These are phyloP conservation scores for Talaromyces pinophilus DNA, from an alignment of 2,329 filamentous ascomycete genomes.

Conservation along the genomic window DNA sequence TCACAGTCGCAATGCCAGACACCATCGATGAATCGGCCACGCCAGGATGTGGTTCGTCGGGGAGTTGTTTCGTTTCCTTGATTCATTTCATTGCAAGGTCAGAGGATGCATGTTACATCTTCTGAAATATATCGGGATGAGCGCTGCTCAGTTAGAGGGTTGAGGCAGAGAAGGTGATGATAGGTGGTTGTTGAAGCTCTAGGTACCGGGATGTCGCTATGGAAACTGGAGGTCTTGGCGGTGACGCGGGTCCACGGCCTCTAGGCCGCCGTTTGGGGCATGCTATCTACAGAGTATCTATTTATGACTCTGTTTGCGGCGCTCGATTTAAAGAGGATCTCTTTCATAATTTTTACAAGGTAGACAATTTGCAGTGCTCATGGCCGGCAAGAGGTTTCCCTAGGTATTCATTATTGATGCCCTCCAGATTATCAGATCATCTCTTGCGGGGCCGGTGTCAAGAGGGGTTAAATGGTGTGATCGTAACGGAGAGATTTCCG, in stretches of 20 bases:
- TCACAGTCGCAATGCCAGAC: slow-evolving; percentile 60
- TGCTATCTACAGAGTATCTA: not conserved
- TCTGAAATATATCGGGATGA: not conserved
- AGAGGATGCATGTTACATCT: not conserved
- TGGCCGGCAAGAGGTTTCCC: too few relatives aligned
- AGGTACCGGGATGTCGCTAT: not conserved
- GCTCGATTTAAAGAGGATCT: not conserved
- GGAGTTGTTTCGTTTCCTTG: slow-evolving; percentile 13
- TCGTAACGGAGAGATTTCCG: not conserved
- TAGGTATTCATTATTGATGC: not conserved
- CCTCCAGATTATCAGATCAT: not conserved
- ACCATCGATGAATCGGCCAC: slow-evolving; percentile 46
- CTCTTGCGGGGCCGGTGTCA: not conserved
- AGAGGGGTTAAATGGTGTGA: slow-evolving; percentile 11
- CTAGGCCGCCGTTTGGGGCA: not conserved
- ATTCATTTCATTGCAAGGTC: slow-evolving; percentile 3
- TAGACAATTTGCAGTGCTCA: too few relatives aligned
- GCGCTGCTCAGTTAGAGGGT: not conserved
- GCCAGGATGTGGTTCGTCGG: slow-evolving; percentile 25
- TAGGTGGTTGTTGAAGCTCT: slow-evolving; percentile 1
- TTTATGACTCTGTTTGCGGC: not conserved
- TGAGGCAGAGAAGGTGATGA: not conserved
- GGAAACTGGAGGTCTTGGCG: slow-evolving; percentile 15
- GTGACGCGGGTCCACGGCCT: not conserved
- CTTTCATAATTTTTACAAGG: not conserved